Percentiles rank a stretch among this genome's conserved stretches.
Evolutionary conservation across 225 moss, liverwort and hornwort genomes (phyloP).

Genomic region (Takakia lepidozioides): DNA sequence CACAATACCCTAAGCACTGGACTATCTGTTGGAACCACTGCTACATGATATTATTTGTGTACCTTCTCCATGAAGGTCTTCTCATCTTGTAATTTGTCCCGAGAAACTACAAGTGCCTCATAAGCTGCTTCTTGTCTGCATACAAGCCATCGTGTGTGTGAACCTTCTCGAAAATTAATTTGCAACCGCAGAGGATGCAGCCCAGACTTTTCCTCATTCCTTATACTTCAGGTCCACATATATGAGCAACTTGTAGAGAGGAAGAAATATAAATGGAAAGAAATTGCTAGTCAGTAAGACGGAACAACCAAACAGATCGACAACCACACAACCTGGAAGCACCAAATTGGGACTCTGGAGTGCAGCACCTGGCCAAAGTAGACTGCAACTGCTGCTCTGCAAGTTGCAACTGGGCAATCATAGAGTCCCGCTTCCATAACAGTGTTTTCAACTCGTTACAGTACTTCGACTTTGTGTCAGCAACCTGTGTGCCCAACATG

Average conservation of each 20-base stretch:
- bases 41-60: not conserved
- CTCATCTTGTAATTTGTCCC: slow-evolving; percentile 58
- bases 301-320: too few species aligned
- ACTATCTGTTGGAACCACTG: too few species aligned
- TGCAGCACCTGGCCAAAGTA: slow-evolving; percentile 50
- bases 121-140: slow-evolving; percentile 65
- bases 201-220: too few species aligned
- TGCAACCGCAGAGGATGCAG: too few species aligned
- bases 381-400: slow-evolving; percentile 84
- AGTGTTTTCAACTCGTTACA: slow-evolving; percentile 66
- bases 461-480: slow-evolving; percentile 40
- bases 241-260: too few species aligned
- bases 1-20: too few species aligned
- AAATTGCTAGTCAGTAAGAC: too few species aligned
- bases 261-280: too few species aligned
- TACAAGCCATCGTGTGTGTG: slow-evolving; percentile 1
- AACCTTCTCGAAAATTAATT: too few species aligned
- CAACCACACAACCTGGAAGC: too few species aligned
- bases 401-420: slow-evolving; percentile 73
- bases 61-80: slow-evolving; percentile 49
- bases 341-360: too few species aligned
- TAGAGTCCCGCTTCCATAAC: slow-evolving; percentile 70
- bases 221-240: too few species aligned
- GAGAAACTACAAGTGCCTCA: slow-evolving; percentile 44
- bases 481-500: slow-evolving; percentile 28